A percentile compares a stretch with the other conserved stretches of the same genome.
These are phyloP conservation scores for Pelargonium myrrhifolium DNA, from an alignment of 441 rosid species.

Conservation along the genomic window DNA sequence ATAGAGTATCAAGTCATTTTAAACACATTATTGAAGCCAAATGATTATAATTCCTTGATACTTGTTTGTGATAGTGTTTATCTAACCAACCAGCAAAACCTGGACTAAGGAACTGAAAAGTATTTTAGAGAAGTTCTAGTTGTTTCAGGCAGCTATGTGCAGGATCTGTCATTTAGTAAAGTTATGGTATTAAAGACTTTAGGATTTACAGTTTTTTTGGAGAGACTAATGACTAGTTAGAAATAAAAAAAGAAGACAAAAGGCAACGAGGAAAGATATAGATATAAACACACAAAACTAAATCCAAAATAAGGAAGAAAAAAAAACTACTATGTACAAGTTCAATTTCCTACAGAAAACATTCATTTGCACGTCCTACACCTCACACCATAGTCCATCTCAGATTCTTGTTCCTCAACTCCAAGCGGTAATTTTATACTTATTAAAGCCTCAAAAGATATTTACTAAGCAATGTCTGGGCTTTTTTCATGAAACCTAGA, in stretches of 20 bases:
- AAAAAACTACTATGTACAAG: neutral
- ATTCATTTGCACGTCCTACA: neutral
- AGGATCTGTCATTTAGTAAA: neutral
- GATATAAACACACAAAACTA: neutral
- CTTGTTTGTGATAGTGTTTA: neutral
- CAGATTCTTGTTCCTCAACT: slow-evolving; percentile 2
- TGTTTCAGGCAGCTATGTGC: neutral
- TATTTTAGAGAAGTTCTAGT: neutral
- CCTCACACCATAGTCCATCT: neutral
- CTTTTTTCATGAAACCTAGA: slow-evolving; percentile 4
- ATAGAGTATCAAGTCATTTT: neutral
- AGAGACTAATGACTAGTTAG: neutral
- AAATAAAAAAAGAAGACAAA: neutral
- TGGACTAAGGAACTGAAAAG: neutral
- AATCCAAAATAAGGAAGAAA: neutral
- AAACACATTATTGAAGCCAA: neutral
- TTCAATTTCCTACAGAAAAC: neutral
- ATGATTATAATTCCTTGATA: neutral
- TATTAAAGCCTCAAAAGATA: neutral
- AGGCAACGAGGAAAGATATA: neutral
- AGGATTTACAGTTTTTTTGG: neutral
- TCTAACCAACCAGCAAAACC: neutral
- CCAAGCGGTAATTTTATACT: slow-evolving; percentile 1
- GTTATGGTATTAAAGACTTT: neutral
- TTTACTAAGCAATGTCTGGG: slow-evolving; percentile 1